Evolutionary conservation across 2,329 filamentous ascomycete species (phyloP).

Genomic region (Alternaria ventricosa): DNA sequence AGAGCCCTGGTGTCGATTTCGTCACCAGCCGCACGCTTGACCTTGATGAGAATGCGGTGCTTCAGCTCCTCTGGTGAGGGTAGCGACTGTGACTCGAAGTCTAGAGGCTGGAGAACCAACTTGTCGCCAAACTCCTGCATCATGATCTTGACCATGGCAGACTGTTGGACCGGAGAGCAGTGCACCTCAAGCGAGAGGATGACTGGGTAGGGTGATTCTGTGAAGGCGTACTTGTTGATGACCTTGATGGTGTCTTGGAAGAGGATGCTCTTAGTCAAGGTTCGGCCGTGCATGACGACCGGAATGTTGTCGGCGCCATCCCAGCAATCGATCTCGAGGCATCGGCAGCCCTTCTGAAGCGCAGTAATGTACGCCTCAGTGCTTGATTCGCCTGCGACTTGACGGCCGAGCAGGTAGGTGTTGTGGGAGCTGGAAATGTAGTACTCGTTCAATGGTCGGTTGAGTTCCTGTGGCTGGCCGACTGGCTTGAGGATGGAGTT

Average conservation of each 20-base stretch:
- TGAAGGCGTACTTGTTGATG: slow-evolving; percentile 93
- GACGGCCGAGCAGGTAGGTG: slow-evolving; percentile 90
- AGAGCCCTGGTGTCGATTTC: slow-evolving; percentile 45
- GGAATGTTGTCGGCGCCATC: slow-evolving; percentile 88
- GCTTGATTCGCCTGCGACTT: slow-evolving; percentile 88
- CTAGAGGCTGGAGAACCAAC: slow-evolving; percentile 77
- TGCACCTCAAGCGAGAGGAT: slow-evolving; percentile 97
- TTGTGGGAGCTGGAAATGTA: slow-evolving; percentile 99
- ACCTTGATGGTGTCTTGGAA: slow-evolving; percentile 92
- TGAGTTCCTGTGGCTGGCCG: slow-evolving; percentile 68
- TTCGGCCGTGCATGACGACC: slow-evolving; percentile 88
- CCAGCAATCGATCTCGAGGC: slow-evolving; percentile 98
- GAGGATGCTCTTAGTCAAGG: slow-evolving; percentile 84
- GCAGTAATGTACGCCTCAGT: slow-evolving; percentile 94
- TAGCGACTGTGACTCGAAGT: slow-evolving; percentile 70
- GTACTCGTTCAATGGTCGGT: slow-evolving; percentile 92
- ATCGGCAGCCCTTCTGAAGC: slow-evolving; percentile 86
- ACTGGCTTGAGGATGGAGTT: slow-evolving; percentile 72
- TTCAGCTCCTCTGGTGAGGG: slow-evolving; percentile 87
- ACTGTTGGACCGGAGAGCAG: slow-evolving; percentile 82
- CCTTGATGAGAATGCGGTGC: slow-evolving; percentile 87
- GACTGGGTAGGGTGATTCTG: slow-evolving; percentile 83
- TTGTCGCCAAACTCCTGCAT: slow-evolving; percentile 80
- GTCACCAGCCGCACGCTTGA: slow-evolving; percentile 75
- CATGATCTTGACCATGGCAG: slow-evolving; percentile 88